Percentiles rank a stretch among this genome's conserved stretches.
Conservation (phyloP, 768 basidiomycete species). For the Hericium alpestre region DNA sequence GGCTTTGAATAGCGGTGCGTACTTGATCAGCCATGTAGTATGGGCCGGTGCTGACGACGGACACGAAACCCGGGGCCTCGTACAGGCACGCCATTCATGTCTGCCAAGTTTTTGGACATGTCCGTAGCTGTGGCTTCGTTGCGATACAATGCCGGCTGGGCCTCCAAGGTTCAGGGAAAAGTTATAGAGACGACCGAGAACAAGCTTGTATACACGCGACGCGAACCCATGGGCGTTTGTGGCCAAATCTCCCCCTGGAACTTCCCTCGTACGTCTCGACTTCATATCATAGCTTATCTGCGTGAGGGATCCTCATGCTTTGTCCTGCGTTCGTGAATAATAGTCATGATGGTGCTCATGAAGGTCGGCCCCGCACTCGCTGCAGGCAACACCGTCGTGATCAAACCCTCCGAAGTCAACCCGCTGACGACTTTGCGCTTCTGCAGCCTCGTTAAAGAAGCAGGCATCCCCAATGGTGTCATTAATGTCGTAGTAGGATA, state of each 20-base stretch:
- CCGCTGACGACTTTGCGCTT: slow-evolving; percentile 44
- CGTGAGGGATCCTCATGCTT: too few species aligned
- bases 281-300: too few species aligned
- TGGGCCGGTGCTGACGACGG: not conserved
- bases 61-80: too few species aligned
- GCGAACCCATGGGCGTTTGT: slow-evolving; percentile 50
- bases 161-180: slow-evolving; percentile 74
- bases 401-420: slow-evolving; percentile 61
- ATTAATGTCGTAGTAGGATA: slow-evolving; percentile 51
- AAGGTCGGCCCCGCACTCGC: slow-evolving; percentile 58
- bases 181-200: slow-evolving; percentile 49
- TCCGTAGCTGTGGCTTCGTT: slow-evolving; percentile 36
- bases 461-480: slow-evolving; percentile 54
- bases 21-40: too few species aligned
- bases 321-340: not conserved
- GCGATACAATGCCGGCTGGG: slow-evolving; percentile 86
- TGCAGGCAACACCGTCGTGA: slow-evolving; percentile 47
- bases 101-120: slow-evolving; percentile 41
- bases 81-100: slow-evolving; percentile 39
- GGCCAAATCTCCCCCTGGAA: slow-evolving; percentile 62
- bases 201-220: slow-evolving; percentile 49
- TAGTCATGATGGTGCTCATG: slow-evolving; percentile 46
- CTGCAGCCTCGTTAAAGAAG: slow-evolving; percentile 38
- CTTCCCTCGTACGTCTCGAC: slow-evolving; percentile 31
- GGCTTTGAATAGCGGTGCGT: slow-evolving; percentile 42